These are phyloP conservation scores for Talaromyces pinophilus DNA, from an alignment of 2,329 filamentous ascomycete species.

Conservation along the genomic window DNA sequence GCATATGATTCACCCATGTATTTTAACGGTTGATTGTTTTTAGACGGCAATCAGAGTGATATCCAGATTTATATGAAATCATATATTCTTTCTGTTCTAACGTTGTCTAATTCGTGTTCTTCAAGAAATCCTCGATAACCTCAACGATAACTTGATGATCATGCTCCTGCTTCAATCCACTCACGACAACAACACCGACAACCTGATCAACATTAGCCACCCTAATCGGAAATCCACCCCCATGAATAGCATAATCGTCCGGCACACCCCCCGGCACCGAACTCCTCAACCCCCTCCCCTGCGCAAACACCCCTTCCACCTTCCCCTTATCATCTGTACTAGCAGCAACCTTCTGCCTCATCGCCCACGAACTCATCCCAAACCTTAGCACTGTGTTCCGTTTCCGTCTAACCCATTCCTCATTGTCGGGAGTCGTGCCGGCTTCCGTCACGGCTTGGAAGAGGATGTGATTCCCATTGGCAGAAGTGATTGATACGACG, in stretches of 20 bases:
- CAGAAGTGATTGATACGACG: conserved; percentile 44
- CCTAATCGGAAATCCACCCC: conserved; percentile 71
- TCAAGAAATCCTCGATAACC: conserved; percentile 58
- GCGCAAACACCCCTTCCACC: conserved; percentile 65
- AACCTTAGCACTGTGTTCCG: conserved; percentile 70
- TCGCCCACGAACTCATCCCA: conserved; percentile 69
- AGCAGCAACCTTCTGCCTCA: conserved; percentile 63
- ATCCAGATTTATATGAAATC: conserved; percentile 17
- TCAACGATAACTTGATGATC: conserved; percentile 77
- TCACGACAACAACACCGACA: conserved; percentile 73
- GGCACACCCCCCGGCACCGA: conserved; percentile 49
- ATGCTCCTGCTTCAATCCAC: conserved; percentile 73
- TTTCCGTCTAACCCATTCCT: conserved; percentile 70
- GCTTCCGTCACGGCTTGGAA: conserved; percentile 70
- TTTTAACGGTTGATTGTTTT: conserved; percentile 24
- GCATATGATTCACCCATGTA: conserved; percentile 24
- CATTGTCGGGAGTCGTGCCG: conserved; percentile 70
- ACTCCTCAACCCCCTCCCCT: conserved; percentile 63
- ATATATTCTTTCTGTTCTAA: background rate
- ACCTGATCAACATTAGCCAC: conserved; percentile 74
- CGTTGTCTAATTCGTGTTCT: background rate
- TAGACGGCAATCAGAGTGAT: conserved; percentile 25
- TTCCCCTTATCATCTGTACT: conserved; percentile 36
- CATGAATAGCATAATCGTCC: conserved; percentile 72
- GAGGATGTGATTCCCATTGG: conserved; percentile 54